phyloP scores from a whole-genome alignment of 78 protist genomes.

The Speleostelium caveatum region DNA sequence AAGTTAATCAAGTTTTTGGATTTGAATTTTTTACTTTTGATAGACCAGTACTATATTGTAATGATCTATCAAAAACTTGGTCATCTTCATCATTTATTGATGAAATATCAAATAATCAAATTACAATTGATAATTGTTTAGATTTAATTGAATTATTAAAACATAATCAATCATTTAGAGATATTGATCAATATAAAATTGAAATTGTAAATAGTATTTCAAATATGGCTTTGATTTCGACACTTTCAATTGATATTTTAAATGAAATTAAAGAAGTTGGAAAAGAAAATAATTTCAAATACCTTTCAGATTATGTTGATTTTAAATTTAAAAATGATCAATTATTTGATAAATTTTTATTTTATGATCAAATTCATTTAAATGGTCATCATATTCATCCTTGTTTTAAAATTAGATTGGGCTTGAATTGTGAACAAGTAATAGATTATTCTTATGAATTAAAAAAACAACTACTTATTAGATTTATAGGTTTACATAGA shows the following conservation, averaged over 20 bases:
- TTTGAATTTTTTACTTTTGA: conserved; percentile 19
- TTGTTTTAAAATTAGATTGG: conserved; percentile 20
- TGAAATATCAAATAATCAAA: too few species aligned
- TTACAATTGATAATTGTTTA: not conserved
- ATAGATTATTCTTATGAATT: conserved; percentile 22
- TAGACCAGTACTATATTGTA: conserved; percentile 1
- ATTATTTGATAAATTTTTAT: conserved; percentile 17
- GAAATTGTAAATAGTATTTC: conserved; percentile 33
- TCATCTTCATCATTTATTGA: too few species aligned
- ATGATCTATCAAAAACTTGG: too few species aligned
- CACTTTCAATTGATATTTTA: not conserved
- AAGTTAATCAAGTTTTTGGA: not conserved
- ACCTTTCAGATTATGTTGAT: conserved; percentile 1
- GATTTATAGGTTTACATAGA: conserved; percentile 13
- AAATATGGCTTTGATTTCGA: conserved; percentile 17
- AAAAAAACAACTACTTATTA: conserved; percentile 10
- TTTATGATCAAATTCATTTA: conserved; percentile 38
- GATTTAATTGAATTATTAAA: conserved; percentile 12
- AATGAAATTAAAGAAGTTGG: not conserved
- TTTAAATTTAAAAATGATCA: not conserved
- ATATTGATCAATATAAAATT: conserved; percentile 17
- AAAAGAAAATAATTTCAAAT: not conserved
- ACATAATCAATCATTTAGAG: conserved; percentile 2
- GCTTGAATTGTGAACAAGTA: conserved; percentile 5
- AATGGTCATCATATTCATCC: conserved; percentile 51